Conservation (phyloP, 169 alveolate genomes). For the Ichthyophthirius multifiliis region DNA sequence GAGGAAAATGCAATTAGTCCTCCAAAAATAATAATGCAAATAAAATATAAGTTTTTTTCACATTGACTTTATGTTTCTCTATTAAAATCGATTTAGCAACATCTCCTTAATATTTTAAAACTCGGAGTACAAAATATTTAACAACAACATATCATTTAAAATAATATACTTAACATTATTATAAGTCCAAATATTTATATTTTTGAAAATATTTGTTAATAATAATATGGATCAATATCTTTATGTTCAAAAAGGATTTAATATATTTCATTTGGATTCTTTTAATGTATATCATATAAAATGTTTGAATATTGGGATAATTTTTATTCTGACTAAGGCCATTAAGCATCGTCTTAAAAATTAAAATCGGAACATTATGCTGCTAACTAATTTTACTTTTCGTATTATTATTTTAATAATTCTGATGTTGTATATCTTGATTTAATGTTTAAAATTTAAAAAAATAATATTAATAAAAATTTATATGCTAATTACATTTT, state of each 20-base stretch:
- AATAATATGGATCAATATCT: neutral
- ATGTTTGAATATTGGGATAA: neutral
- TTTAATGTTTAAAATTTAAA: no score
- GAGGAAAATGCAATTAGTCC: neutral
- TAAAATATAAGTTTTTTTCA: slow-evolving; percentile 20
- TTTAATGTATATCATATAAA: neutral
- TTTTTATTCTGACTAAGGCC: neutral
- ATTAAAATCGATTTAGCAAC: slow-evolving; percentile 25
- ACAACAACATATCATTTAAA: slow-evolving; percentile 25
- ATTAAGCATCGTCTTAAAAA: neutral
- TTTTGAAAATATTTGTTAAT: neutral
- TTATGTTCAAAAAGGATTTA: neutral
- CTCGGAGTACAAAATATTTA: slow-evolving; percentile 37
- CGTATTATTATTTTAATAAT: neutral
- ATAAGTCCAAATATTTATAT: neutral
- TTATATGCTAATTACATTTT: no score
- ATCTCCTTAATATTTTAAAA: slow-evolving; percentile 23
- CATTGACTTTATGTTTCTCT: slow-evolving; percentile 26
- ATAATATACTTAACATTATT: neutral
- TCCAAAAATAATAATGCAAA: slow-evolving; percentile 17
- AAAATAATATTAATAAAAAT: no score
- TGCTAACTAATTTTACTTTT: neutral
- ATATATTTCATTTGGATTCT: neutral
- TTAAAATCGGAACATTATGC: neutral
- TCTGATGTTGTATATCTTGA: neutral